These are phyloP conservation scores for Kluyveromyces starmeri DNA, from an alignment of 805 yeast genomes.

Conservation along the genomic window DNA sequence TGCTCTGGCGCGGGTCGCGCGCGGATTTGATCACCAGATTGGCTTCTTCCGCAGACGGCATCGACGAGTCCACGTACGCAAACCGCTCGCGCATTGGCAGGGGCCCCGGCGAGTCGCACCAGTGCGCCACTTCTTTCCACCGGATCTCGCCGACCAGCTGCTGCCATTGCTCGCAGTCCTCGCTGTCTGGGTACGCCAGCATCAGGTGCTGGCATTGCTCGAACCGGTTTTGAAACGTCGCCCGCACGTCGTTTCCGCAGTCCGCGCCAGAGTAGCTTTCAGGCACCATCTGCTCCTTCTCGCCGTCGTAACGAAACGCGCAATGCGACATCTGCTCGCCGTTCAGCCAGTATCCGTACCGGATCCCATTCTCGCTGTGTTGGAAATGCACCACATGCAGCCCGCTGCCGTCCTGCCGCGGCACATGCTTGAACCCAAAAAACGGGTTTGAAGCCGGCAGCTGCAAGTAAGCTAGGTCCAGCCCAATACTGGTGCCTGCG, in stretches of 20 bases:
- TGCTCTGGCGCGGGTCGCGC: neutral
- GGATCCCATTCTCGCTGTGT: conserved; percentile 10
- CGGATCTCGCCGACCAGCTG: conserved; percentile 10
- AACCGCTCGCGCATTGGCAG: neutral
- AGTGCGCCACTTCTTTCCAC: conserved; percentile 11
- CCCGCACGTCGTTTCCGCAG: conserved; percentile 1
- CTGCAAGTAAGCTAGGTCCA: conserved; percentile 21
- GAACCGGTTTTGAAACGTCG: conserved; percentile 3
- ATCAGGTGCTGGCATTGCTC: conserved; percentile 10
- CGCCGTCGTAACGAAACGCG: conserved; percentile 13
- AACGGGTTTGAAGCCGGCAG: conserved; percentile 17
- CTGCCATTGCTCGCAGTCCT: conserved; percentile 16
- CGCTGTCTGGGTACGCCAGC: conserved; percentile 17
- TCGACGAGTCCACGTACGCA: conserved; percentile 25
- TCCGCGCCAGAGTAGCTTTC: neutral
- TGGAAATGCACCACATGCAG: conserved; percentile 23
- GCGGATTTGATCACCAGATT: conserved; percentile 12
- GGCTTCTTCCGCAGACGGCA: conserved; percentile 22
- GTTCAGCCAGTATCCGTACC: conserved; percentile 29
- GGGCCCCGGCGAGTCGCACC: conserved; percentile 1
- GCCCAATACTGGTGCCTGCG: conserved; percentile 16
- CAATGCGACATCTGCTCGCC: conserved; percentile 3
- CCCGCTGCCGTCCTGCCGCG: conserved; percentile 9
- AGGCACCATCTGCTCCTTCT: conserved; percentile 13
- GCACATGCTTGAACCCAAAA: conserved; percentile 21